Evolutionary conservation across 192 early-diverging fungal genomes (phyloP), one percentile per base, ranked within the genome.

Genomic region (Coemansia biformis): DNA sequence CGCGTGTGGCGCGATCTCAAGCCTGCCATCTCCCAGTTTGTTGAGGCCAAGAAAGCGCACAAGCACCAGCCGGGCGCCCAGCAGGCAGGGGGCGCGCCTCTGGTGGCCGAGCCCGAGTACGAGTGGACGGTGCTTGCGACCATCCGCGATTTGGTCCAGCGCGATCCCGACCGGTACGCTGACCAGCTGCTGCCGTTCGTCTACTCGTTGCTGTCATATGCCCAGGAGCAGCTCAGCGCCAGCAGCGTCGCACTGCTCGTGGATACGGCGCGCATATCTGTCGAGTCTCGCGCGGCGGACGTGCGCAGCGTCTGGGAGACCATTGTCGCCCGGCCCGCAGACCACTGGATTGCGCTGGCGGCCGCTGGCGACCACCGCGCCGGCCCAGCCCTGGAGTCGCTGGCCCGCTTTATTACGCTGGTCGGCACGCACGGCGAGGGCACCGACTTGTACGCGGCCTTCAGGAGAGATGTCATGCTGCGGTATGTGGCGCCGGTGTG

Each of bases 1-100:
- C 63, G 63, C 10, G 63, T 59, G 8, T 66, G 63, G 63, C 63
- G 51, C 33, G 63, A 66, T 32, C 29, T 66, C 35, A 30, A 44
- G 29, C 47, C 51, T 4, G 38, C 59, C 11, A 17, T 66, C 24
- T 36, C 41, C 19, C 63, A 66, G 16, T 38, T 58, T 33, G 56
- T 52, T 2, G 63, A 66, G 43, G 39, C 50, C 7, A 48, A 45
- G 17, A 66, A 66, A 38, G 63, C 46, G 8, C 19, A 13, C 11
- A 18, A 28, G 22, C 14, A 8, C 16, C 19, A 16, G 0, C 1
- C 44, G 2, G 24, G 24, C 6, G 3, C 24, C 24, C 2, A 2
- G 24, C 24, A 6, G 24, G 2, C 24, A 6, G 24, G 24, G 24
- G 3, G 3, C 3, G 24, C 24, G 24, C 2, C 24, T 6, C 53